Conservation (phyloP, 73 alveolate species). For the Symbiodinium pilosum region DNA sequence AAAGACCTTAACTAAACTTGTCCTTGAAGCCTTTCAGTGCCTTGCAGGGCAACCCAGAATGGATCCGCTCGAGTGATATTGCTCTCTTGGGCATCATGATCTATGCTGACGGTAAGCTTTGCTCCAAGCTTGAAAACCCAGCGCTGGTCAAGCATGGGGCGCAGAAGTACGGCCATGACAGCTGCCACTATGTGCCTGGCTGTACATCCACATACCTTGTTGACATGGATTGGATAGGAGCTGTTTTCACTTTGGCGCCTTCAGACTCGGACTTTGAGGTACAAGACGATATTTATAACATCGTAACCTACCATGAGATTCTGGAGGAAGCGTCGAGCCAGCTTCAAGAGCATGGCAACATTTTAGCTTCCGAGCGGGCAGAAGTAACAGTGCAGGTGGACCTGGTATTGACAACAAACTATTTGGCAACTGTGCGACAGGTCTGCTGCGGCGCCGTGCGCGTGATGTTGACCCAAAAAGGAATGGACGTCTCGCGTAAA, state of each 20-base stretch:
- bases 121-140: not conserved
- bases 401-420: constrained; percentile 1
- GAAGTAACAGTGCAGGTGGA: constrained; percentile 21
- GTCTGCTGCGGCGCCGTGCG: constrained; percentile 20
- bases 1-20: not conserved
- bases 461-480: not conserved
- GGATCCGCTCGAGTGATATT: constrained; percentile 18
- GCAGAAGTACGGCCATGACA: constrained; percentile 3
- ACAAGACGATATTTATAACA: constrained; percentile 25
- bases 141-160: constrained; percentile 3
- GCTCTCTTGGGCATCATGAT: not conserved
- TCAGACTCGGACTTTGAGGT: constrained; percentile 12
- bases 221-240: constrained; percentile 29
- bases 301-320: not conserved
- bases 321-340: not conserved
- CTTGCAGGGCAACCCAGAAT: not conserved
- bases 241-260: constrained; percentile 2
- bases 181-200: constrained; percentile 17
- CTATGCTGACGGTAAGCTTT: constrained; percentile 18
- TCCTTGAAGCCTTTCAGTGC: no score
- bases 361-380: not conserved
- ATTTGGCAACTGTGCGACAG: constrained; percentile 10
- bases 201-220: not conserved
- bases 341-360: not conserved
- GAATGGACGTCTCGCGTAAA: not conserved